Percentiles rank a stretch among this genome's conserved stretches.
phyloP scores from a whole-genome alignment of 306 rosid species.

The Prunus fruticosa region DNA sequence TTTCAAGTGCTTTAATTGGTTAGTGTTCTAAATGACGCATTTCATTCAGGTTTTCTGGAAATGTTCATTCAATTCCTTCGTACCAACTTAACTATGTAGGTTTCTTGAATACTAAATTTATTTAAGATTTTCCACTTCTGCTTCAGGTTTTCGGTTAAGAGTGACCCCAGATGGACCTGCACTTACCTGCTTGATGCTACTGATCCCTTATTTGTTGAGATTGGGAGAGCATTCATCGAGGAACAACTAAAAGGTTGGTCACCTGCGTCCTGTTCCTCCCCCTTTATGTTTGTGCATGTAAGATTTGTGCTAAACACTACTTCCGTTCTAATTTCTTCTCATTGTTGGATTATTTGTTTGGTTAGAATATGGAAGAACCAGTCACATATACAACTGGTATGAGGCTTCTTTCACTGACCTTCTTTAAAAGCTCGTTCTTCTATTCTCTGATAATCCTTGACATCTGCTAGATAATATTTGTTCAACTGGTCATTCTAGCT shows the following conservation, averaged over 20 bases:
- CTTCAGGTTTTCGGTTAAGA: conserved; percentile 78
- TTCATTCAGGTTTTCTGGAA: too few species aligned
- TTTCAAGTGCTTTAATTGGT: not conserved
- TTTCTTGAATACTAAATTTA: not conserved
- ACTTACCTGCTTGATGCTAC: conserved; percentile 95
- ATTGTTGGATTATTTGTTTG: conserved; percentile 28
- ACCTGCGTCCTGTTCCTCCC: conserved; percentile 14
- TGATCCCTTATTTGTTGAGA: conserved; percentile 79
- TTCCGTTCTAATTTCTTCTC: conserved; percentile 30
- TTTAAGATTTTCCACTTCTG: not conserved
- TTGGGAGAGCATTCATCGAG: conserved; percentile 79
- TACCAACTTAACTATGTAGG: not conserved
- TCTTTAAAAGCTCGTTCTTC: not conserved
- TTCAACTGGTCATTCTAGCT: not conserved
- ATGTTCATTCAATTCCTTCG: not conserved
- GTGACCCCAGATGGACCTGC: conserved; percentile 78
- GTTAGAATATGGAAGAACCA: conserved; percentile 76
- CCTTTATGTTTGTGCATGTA: conserved; percentile 2
- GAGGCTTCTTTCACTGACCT: conserved; percentile 23
- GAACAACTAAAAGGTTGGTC: conserved; percentile 71
- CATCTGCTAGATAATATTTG: not conserved
- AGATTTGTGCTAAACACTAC: conserved; percentile 9
- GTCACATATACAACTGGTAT: conserved; percentile 89
- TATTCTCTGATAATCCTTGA: not conserved
- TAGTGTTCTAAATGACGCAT: too few species aligned